Percentiles rank a stretch among this genome's conserved stretches.
Evolutionary conservation across 176 grass and related monocot genomes (phyloP).

Genomic region (Oryza officinalis): DNA sequence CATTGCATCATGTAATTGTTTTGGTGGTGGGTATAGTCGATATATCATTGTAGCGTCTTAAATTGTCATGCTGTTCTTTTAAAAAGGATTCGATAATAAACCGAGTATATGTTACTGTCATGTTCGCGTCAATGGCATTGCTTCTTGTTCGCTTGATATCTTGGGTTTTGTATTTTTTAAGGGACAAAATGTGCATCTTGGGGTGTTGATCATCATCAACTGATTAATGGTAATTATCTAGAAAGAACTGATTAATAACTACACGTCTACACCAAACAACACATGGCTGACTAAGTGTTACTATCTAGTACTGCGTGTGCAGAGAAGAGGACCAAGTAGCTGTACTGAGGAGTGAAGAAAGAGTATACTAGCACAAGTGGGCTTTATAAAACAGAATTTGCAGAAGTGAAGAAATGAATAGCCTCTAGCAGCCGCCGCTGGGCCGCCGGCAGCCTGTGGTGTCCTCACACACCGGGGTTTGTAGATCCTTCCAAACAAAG

Average conservation of each 20-base stretch:
- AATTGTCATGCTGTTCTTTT: neutral
- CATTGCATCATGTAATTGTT: slow-evolving; percentile 21
- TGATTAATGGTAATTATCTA: neutral
- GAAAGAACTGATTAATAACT: slow-evolving; percentile 12
- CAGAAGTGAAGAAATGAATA: slow-evolving; percentile 27
- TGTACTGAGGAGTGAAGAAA: slow-evolving; percentile 32
- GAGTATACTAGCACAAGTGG: neutral
- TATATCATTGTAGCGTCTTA: slow-evolving; percentile 32
- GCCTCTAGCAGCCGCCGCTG: neutral
- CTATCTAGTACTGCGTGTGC: neutral
- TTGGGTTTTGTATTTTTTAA: neutral
- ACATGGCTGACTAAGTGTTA: neutral
- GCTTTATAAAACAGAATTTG: neutral
- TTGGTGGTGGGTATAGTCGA: slow-evolving; percentile 40
- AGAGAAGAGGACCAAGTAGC: slow-evolving; percentile 22
- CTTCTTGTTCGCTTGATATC: neutral
- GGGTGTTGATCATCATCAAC: neutral
- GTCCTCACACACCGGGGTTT: neutral
- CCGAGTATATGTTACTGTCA: slow-evolving; percentile 21
- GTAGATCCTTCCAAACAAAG: neutral
- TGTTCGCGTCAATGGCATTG: neutral
- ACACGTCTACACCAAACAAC: neutral
- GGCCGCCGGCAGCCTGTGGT: neutral
- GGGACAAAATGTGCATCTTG: neutral
- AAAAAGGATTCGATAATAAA: slow-evolving; percentile 25